Base-by-base conservation (phyloP, 192 early-diverging fungal genomes). In the Mycoemilia scoparia region DNA sequence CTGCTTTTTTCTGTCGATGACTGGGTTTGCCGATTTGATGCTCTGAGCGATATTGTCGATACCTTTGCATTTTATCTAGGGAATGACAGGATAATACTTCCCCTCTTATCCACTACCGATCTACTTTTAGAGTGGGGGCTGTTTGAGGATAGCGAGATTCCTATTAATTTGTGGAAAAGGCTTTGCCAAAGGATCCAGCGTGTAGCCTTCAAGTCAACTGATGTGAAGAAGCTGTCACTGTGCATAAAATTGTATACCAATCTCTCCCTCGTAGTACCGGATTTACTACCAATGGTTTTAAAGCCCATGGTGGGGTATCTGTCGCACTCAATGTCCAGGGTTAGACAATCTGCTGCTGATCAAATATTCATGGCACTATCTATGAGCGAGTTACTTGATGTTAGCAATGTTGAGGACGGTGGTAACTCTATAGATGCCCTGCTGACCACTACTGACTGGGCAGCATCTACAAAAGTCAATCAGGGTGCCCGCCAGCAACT, bases 211-310 rank as follows among this genome's bases (percentile, higher is more conserved):
- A 51, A 33, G 35, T 43, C 57, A 24, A 48, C 53, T 2, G 53
- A 52, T 7, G 53, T 54, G 33, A 41, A 35, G 19, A 36, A 54
- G 3, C 45, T 63, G 34, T 14, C 36, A 14, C 45, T 57, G 22
- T 63, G 60, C 13, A 34, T 63, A 16, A 63, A 52, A 43, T 50
- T 63, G n/a, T 63, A 57, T 24, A 32, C 46, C 35, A 51, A 49
- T 36, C 19, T 63, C 34, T 36, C 60, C 17, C 45, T 63, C 20
- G 35, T 46, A 28, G 27, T 10, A 10, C 27, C 9, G 27, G 27
- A 28, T 9, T 28, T 10, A 28, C 27, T 10, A 12, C 27, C 9
- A 28, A 12, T 28, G 27, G 12, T 10, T 28, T 10, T 10, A 12
- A 28, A 12, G 27, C 9, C 9, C 12, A 12, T 9, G 12, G 27